Conservation (phyloP, 495 filamentous ascomycete species). For the Margaritispora aquatica region DNA sequence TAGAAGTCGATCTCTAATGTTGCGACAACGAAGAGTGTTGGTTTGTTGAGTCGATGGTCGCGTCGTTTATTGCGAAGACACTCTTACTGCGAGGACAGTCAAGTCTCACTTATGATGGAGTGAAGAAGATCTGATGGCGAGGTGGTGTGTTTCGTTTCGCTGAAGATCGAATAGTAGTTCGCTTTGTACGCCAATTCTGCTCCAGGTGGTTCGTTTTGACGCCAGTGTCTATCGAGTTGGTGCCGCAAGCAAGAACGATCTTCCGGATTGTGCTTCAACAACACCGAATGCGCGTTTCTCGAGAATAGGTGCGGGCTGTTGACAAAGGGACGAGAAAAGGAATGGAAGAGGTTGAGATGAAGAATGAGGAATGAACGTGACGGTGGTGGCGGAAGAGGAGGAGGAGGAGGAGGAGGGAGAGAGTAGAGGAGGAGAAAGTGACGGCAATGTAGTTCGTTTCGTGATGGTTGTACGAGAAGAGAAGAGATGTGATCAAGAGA, state of each 20-base stretch:
- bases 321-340: neutral
- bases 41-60: neutral
- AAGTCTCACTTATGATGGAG: neutral
- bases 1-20: neutral
- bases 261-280: neutral
- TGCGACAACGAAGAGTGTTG: neutral
- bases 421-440: neutral
- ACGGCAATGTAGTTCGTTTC: too few species aligned
- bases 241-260: neutral
- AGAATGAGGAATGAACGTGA: neutral
- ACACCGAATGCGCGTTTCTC: neutral
- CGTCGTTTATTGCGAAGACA: too few species aligned
- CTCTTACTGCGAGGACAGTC: neutral
- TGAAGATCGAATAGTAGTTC: neutral
- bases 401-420: neutral
- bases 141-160: neutral
- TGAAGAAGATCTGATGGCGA: neutral
- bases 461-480: too few species aligned
- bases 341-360: neutral
- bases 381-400: neutral
- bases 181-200: neutral
- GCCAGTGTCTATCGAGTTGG: neutral
- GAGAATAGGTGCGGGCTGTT: neutral
- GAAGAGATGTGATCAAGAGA: neutral
- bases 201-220: neutral